Base-by-base conservation (phyloP, 1,284 basidiomycete species). In the Cerrena zonata region DNA sequence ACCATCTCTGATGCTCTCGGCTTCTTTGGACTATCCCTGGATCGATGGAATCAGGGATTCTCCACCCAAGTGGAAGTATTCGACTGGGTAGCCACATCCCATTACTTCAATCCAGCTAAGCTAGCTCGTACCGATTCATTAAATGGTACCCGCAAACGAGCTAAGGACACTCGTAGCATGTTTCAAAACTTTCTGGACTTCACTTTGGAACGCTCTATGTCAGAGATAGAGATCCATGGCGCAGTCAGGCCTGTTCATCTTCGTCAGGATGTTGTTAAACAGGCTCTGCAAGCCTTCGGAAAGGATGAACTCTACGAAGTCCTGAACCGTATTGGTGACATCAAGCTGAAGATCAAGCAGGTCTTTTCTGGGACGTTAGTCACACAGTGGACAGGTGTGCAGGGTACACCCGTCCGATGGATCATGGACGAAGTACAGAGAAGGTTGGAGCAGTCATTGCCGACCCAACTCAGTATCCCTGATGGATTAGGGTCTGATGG, bases 21-120 rank as follows among this genome's bases (percentile, higher is more conserved):
- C 4, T 87, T 84, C 59, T 70, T 84, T 56, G 80, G 75, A 7
- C 69, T 84, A 22, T 76, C 78, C 0, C 69, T 76, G 65, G 71
- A 74, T 10, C 58, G 62, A 25, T 84, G 78, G 73, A 56, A 63
- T 38, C 57, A 61, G 21, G 83, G 83, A 0, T 87, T 88, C 55
- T 45, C 62, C 5, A 79, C 79, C 0, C 72, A 76, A 51, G 64
- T 63, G 3, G 75, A 78, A 23, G 62, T 76, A 3, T 86, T 85
- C 57, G 61, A 76, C 47, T 88, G 86, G 76, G 71, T 76, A 1
- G 65, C 68, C 0, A 69, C 71, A 3, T 80, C 77, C 7, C 72
- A 69, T 10, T 76, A 78, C 51, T 84, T 82, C 56, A 65, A 76
- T 50, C 68, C 75, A 21, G 56, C 56, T 22, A 59, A 56, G 4